Evolutionary conservation across 1,284 basidiomycete species (phyloP).

Genomic region (Tilletia walkeri): DNA sequence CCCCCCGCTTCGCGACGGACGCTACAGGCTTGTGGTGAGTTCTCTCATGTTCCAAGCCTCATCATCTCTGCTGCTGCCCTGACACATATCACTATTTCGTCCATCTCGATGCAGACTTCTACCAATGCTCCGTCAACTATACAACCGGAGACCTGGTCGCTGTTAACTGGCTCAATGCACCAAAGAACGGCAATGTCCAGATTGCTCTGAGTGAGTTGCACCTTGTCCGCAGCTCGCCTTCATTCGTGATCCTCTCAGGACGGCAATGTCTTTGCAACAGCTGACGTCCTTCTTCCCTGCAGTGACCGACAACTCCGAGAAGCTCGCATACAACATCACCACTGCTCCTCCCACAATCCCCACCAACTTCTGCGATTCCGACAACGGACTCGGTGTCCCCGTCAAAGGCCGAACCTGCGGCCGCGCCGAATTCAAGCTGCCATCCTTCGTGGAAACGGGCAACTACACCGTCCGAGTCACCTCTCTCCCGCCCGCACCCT

Average conservation of each 20-base stretch:
- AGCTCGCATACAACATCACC: conserved; percentile 12
- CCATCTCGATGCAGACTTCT: not conserved
- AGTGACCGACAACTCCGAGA: conserved; percentile 1
- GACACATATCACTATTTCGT: no score
- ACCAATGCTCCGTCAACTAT: conserved; percentile 4
- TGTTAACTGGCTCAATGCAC: conserved; percentile 14
- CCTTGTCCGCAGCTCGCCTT: not conserved
- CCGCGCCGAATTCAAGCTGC: conserved; percentile 10
- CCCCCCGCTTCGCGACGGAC: not conserved
- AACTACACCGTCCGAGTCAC: not conserved
- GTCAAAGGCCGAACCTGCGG: conserved; percentile 5
- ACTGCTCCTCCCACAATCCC: not conserved
- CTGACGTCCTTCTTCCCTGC: not conserved
- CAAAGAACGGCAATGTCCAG: conserved; percentile 13
- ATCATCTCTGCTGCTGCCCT: no score
- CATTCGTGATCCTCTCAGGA: no score
- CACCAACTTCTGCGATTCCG: conserved; percentile 8
- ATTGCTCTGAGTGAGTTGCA: not conserved
- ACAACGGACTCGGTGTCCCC: conserved; percentile 2
- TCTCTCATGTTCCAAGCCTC: not conserved
- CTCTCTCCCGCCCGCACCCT: conserved; percentile 1
- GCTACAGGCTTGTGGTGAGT: no score
- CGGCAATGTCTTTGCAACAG: not conserved
- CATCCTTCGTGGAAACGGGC: conserved; percentile 3
- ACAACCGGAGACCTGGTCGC: conserved; percentile 7